phyloP scores from a whole-genome alignment of 2,329 filamentous ascomycete genomes.

The Magnaporthiopsis incrustans region DNA sequence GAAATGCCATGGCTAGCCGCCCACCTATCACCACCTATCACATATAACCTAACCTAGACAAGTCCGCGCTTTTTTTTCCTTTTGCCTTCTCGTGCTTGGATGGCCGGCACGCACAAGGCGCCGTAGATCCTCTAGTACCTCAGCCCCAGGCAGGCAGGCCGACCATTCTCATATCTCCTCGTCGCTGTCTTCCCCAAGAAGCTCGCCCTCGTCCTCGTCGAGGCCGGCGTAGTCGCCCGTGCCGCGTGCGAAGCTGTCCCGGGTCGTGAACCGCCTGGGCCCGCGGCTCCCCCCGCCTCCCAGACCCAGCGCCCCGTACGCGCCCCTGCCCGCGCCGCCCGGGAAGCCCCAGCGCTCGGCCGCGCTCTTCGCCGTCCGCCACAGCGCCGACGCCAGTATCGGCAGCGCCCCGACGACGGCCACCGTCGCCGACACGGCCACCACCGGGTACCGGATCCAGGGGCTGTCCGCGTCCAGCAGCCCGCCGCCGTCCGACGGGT shows the following conservation, averaged over 20 bases:
- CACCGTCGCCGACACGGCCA: conserved; percentile 57
- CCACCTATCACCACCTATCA: background rate
- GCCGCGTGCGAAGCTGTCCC: conserved; percentile 81
- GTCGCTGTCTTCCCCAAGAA: conserved; percentile 88
- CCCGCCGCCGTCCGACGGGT: conserved; percentile 21
- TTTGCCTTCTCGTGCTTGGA: background rate
- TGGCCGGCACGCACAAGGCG: background rate
- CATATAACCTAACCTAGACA: background rate
- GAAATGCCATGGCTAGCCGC: background rate
- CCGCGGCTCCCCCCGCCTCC: conserved; percentile 49
- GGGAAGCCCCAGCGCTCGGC: conserved; percentile 33
- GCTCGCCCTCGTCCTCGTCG: conserved; percentile 88
- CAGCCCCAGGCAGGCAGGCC: background rate
- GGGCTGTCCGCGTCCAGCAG: conserved; percentile 62
- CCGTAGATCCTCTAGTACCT: background rate
- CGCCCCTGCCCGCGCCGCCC: conserved; percentile 36
- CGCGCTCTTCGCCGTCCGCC: conserved; percentile 52
- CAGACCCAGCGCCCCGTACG: conserved; percentile 37
- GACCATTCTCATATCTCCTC: conserved; percentile 58
- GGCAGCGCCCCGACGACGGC: conserved; percentile 58
- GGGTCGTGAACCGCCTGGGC: conserved; percentile 68
- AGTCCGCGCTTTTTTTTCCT: background rate
- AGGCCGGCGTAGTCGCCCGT: conserved; percentile 83
- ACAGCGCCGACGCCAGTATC: conserved; percentile 63
- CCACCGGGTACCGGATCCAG: conserved; percentile 76